Conservation (phyloP, 1,284 basidiomycete genomes). For the Rhodotorula sp. region DNA sequence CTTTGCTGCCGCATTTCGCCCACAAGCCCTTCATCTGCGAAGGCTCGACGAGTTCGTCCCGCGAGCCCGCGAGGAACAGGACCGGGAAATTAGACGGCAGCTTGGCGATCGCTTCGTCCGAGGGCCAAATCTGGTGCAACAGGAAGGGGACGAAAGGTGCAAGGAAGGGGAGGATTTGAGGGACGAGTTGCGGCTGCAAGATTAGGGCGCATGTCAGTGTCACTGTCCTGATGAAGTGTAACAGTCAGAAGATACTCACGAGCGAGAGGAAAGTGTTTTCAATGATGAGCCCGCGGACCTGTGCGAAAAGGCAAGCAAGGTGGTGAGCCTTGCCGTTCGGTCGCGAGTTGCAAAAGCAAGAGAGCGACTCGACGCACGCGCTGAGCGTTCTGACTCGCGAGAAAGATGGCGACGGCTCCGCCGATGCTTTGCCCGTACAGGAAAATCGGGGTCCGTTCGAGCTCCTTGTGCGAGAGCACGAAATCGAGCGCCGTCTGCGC, state of each 20-base stretch:
- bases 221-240: too few relatives aligned
- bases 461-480: constrained; percentile 64
- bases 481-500: constrained; percentile 61
- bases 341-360: too few relatives aligned
- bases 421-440: constrained; percentile 93
- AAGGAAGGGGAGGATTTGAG: constrained; percentile 74
- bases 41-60: constrained; percentile 80
- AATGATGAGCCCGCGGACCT: constrained; percentile 73
- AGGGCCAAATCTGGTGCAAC: constrained; percentile 79
- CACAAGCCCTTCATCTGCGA: constrained; percentile 78
- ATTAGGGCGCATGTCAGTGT: background rate
- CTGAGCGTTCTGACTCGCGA: constrained; percentile 73
- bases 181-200: constrained; percentile 64
- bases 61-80: constrained; percentile 75
- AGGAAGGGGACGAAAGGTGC: constrained; percentile 69
- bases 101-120: constrained; percentile 14
- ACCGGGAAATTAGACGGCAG: constrained; percentile 62
- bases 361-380: constrained; percentile 45
- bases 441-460: constrained; percentile 60
- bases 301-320: background rate
- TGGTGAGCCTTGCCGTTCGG: background rate
- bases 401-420: constrained; percentile 88
- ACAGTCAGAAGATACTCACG: constrained; percentile 28
- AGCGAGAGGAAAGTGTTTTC: constrained; percentile 91
- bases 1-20: constrained; percentile 56